Percentiles rank a stretch among this genome's conserved stretches.
phyloP scores from a whole-genome alignment of 2,329 filamentous ascomycete genomes.

The Colletotrichum noveboracense region DNA sequence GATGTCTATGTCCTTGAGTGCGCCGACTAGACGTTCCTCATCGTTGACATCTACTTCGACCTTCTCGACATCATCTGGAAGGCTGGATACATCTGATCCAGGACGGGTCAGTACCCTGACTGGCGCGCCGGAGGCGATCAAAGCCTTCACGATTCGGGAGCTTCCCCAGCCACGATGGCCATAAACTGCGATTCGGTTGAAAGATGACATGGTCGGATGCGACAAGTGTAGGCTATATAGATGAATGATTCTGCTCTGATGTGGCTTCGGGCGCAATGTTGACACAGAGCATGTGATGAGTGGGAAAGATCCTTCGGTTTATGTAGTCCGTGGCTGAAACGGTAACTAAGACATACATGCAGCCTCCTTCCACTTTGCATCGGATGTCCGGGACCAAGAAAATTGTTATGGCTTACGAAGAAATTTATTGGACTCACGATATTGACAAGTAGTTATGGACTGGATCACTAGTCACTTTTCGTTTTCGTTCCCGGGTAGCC shows the following conservation, averaged over 20 bases:
- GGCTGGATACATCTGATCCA: constrained; percentile 27
- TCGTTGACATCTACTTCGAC: constrained; percentile 9
- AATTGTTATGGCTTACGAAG: not conserved
- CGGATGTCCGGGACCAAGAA: not conserved
- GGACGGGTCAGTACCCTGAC: constrained; percentile 29
- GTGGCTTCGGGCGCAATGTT: not conserved
- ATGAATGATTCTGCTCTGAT: not conserved
- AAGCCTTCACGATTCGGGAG: constrained; percentile 26
- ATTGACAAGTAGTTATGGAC: not conserved
- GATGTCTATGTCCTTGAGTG: constrained; percentile 8
- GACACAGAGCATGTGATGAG: not conserved
- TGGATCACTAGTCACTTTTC: not conserved
- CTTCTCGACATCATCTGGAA: constrained; percentile 10
- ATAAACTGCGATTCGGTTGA: constrained; percentile 30
- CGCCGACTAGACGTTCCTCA: not conserved
- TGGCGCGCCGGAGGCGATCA: constrained; percentile 28
- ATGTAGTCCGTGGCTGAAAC: not conserved
- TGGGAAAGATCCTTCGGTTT: not conserved
- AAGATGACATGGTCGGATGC: not conserved
- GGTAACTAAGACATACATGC: not conserved
- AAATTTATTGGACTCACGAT: not conserved
- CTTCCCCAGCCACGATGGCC: constrained; percentile 32
- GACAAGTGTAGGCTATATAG: not conserved
- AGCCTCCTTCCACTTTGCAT: not conserved
- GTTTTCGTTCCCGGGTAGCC: not conserved